A percentile compares a stretch with the other conserved stretches of the same genome.
Conservation (phyloP, 2,329 filamentous ascomycete genomes). For the Sporothrix curviconia region DNA sequence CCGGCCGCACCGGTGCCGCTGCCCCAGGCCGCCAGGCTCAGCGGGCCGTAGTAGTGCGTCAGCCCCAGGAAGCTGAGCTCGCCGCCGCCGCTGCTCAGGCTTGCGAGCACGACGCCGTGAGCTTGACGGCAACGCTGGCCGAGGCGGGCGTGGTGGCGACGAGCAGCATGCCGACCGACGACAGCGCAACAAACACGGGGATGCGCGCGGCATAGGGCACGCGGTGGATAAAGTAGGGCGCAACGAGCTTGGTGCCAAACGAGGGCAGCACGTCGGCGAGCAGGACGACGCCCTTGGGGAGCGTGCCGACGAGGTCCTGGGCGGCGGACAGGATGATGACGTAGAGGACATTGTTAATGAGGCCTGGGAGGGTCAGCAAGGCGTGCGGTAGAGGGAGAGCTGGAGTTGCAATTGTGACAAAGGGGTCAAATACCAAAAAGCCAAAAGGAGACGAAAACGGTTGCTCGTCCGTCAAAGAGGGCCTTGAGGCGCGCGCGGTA, state of each 20-base stretch:
- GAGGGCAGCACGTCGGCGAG: slow-evolving; percentile 89
- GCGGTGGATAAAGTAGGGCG: slow-evolving; percentile 87
- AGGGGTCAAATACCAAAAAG: slow-evolving; percentile 68
- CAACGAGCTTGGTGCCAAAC: slow-evolving; percentile 79
- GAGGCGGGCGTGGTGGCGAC: slow-evolving; percentile 70
- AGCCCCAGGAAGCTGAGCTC: slow-evolving; percentile 87
- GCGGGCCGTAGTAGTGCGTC: slow-evolving; percentile 86
- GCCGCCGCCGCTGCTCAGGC: slow-evolving; percentile 76
- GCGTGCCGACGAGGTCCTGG: slow-evolving; percentile 80
- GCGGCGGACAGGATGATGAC: slow-evolving; percentile 94
- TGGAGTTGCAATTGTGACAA: neutral
- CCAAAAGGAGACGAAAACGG: slow-evolving; percentile 81
- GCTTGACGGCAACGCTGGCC: slow-evolving; percentile 63
- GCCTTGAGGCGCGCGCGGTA: slow-evolving; percentile 60
- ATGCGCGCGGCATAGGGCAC: slow-evolving; percentile 75
- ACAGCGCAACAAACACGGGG: slow-evolving; percentile 65
- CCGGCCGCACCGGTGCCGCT: slow-evolving; percentile 88
- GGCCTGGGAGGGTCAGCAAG: slow-evolving; percentile 44
- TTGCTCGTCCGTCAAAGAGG: slow-evolving; percentile 57
- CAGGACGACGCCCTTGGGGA: slow-evolving; percentile 88
- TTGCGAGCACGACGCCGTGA: slow-evolving; percentile 76
- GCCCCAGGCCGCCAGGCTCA: slow-evolving; percentile 84
- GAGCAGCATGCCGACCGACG: slow-evolving; percentile 79
- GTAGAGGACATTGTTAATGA: slow-evolving; percentile 97
- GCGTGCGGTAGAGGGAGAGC: neutral